phyloP scores from a whole-genome alignment of 2,329 filamentous ascomycete genomes.

The Trichoderma hamatum region DNA sequence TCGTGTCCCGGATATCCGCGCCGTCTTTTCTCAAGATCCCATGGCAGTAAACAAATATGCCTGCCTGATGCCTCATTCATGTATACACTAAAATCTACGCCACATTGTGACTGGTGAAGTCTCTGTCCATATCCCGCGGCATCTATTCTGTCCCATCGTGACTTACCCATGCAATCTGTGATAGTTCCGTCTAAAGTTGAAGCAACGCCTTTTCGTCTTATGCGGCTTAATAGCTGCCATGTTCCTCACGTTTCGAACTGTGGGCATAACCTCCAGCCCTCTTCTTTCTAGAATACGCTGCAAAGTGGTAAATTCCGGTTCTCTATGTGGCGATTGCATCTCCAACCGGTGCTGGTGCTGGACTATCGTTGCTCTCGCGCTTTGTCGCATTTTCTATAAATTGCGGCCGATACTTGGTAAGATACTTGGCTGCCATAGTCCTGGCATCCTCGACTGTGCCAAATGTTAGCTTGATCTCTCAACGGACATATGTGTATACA shows the following conservation, averaged over 20 bases:
- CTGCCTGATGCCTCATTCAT: constrained; percentile 23
- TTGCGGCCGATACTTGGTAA: constrained; percentile 62
- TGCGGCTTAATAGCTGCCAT: not conserved
- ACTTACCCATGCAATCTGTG: not conserved
- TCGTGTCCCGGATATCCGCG: constrained; percentile 15
- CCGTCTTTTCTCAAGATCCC: constrained; percentile 8
- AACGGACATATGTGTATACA: not conserved
- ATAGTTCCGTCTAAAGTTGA: not conserved
- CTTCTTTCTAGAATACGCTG: not conserved
- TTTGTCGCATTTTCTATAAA: constrained; percentile 46
- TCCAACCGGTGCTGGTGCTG: constrained; percentile 31
- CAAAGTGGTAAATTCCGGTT: not conserved
- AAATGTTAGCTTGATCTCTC: constrained; percentile 1
- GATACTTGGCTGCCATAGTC: constrained; percentile 64
- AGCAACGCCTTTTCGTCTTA: not conserved
- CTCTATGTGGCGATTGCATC: constrained; percentile 40
- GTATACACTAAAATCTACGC: constrained; percentile 15
- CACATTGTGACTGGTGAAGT: not conserved
- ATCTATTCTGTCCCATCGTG: constrained; percentile 16
- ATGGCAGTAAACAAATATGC: constrained; percentile 19
- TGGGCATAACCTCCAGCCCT: not conserved
- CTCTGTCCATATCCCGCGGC: not conserved
- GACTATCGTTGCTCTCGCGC: constrained; percentile 32
- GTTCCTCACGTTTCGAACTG: not conserved
- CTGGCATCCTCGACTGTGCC: constrained; percentile 62